Conservation (phyloP, 257 asterid genomes). For the Nicotiana knightiana region DNA sequence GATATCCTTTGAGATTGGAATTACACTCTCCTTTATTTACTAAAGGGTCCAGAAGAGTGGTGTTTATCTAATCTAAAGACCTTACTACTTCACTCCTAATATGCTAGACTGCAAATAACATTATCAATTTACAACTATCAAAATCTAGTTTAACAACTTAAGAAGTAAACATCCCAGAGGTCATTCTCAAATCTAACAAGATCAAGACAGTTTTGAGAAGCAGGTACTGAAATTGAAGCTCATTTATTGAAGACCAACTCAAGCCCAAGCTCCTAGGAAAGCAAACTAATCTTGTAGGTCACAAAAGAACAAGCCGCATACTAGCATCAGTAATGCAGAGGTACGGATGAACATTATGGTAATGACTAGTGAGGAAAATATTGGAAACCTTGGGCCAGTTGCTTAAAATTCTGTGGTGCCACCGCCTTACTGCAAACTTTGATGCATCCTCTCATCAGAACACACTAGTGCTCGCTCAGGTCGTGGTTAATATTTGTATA, state of each 20-base stretch:
- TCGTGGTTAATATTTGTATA: neutral
- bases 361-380: neutral
- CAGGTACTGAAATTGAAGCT: neutral
- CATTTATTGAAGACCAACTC: neutral
- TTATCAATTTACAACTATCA: neutral
- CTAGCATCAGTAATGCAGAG: neutral
- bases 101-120: neutral
- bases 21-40: neutral
- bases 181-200: neutral
- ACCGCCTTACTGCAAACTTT: neutral
- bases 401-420: conserved; percentile 5
- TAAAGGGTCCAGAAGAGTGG: neutral
- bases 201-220: neutral
- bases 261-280: neutral
- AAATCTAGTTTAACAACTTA: neutral
- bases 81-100: neutral
- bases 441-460: neutral
- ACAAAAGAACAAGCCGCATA: neutral
- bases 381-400: neutral
- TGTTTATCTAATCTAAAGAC: neutral
- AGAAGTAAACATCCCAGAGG: neutral
- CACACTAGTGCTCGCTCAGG: neutral
- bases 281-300: neutral
- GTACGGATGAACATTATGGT: neutral
- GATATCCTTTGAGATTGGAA: conserved; percentile 6